Conservation (phyloP, 1,284 basidiomycete species). For the Cutaneotrichosporon dermatis region DNA sequence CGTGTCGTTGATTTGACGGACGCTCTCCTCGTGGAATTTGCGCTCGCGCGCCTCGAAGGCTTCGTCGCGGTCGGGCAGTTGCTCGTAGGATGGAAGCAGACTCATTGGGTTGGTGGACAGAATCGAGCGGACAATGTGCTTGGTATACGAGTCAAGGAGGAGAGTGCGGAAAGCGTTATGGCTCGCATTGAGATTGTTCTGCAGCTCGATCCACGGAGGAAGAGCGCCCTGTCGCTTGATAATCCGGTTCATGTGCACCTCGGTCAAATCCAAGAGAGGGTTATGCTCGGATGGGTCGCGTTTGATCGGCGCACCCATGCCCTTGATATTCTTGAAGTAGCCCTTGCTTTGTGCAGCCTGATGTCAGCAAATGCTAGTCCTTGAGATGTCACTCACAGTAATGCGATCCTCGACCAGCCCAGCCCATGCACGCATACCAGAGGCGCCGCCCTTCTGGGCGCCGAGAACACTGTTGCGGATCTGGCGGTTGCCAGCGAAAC, state of each 20-base stretch:
- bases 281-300: slow-evolving; percentile 65
- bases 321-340: slow-evolving; percentile 66
- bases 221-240: slow-evolving; percentile 76
- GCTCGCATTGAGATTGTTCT: slow-evolving; percentile 61
- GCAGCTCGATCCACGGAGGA: slow-evolving; percentile 85
- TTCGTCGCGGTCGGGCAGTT: slow-evolving; percentile 58
- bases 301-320: slow-evolving; percentile 66
- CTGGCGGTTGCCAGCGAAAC: slow-evolving; percentile 54
- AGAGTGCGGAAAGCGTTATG: slow-evolving; percentile 61
- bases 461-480: slow-evolving; percentile 48
- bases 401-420: slow-evolving; percentile 73
- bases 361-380: no score
- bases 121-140: slow-evolving; percentile 58
- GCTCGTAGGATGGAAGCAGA: slow-evolving; percentile 47
- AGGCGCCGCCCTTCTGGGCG: slow-evolving; percentile 32
- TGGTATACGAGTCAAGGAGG: slow-evolving; percentile 53
- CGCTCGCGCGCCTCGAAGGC: slow-evolving; percentile 70
- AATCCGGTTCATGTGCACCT: slow-evolving; percentile 81
- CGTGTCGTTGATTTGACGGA: slow-evolving; percentile 67
- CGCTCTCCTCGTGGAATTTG: slow-evolving; percentile 64
- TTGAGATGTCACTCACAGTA: slow-evolving; percentile 46
- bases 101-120: slow-evolving; percentile 51
- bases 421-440: slow-evolving; percentile 65
- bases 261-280: slow-evolving; percentile 61
- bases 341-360: slow-evolving; percentile 54